Evolutionary conservation across 768 basidiomycete genomes (phyloP).

Genomic region (Amanita inopinata): DNA sequence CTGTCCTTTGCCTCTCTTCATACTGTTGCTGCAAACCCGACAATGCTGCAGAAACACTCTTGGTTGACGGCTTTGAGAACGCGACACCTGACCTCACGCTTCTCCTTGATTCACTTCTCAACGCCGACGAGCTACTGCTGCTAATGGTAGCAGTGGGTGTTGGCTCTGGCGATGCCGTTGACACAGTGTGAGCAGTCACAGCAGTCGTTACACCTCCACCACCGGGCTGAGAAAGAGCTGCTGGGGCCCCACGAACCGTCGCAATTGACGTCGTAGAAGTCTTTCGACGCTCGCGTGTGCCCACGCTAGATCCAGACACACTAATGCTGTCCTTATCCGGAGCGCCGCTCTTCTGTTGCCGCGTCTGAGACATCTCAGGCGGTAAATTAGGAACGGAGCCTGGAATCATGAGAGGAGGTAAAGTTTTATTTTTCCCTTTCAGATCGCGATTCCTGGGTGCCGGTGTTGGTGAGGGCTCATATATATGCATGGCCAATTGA

Average conservation of each 20-base stretch:
- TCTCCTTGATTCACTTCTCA: constrained; percentile 38
- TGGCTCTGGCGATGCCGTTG: constrained; percentile 27
- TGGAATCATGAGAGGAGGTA: constrained; percentile 44
- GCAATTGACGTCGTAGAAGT: constrained; percentile 26
- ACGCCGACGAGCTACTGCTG: constrained; percentile 19
- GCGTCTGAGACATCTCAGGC: constrained; percentile 48
- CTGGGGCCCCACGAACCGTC: constrained; percentile 23
- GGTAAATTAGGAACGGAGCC: constrained; percentile 51
- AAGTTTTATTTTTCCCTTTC: constrained; percentile 33
- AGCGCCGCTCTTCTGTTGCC: constrained; percentile 16
- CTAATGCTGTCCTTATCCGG: constrained; percentile 10
- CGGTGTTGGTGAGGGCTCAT: constrained; percentile 37
- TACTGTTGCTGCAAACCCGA: constrained; percentile 48
- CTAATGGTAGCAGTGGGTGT: constrained; percentile 13
- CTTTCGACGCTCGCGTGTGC: constrained; percentile 20
- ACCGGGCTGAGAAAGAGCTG: constrained; percentile 31
- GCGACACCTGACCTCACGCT: constrained; percentile 41
- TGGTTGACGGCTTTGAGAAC: constrained; percentile 54
- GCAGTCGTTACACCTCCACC: constrained; percentile 44
- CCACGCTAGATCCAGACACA: constrained; percentile 11
- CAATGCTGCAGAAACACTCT: constrained; percentile 42
- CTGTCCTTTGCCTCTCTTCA: constrained; percentile 24
- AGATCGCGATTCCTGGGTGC: constrained; percentile 20
- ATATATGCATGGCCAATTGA: constrained; percentile 27
- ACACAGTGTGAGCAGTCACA: constrained; percentile 55